Evolutionary conservation across 345 rosid genomes (phyloP), one percentile per base, ranked within the genome.

Genomic region (Excoecaria cochinchinensis): DNA sequence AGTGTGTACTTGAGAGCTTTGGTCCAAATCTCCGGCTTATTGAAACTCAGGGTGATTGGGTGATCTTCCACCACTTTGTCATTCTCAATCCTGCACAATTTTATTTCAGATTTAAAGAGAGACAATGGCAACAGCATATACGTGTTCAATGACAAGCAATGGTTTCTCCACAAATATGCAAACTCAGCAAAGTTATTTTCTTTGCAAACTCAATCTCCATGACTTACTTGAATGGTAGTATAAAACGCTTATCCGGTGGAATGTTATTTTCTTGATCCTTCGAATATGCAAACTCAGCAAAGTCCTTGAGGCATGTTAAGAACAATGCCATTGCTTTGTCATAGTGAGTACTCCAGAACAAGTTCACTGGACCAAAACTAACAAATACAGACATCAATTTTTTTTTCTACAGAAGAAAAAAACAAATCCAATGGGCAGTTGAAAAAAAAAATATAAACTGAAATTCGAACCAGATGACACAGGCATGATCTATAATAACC

Each of bases 361-460:
- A 84, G 79, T 95, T 95, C 80, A 93, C 99, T 0, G 97, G 98
- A 71, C 99, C 98, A 84, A 90, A 95, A 84, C 99, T 95, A 80
- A 74, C 69, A 76, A 76, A 59, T 24, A 74, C 36, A 67, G 38
- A 64, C 57, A 10, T 70, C 21, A 24, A 14, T 4, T 4, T 44
- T 4, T 4, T 44, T 4, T 0, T 44, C n/a, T n/a, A n/a, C n/a
- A n/a, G 3, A 44, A 44, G 9, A 44, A 44, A 44, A 8, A 44
- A 44, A 10, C 7, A 4, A 42, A 44, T 44, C 48, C 48, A 44
- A 44, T 10, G 10, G 10, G 9, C 9, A 6, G 48, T 44, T 44
- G 6, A 5, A 44, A 10, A 10, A 44, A 44, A 5, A 44, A 44
- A 44, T 6, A 44, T 44, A 31, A 31, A 31, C 48, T 44, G 48